A percentile compares a stretch with the other conserved stretches of the same genome.
Conservation (phyloP, 768 basidiomycete species). For the Termitomyces sp. region DNA sequence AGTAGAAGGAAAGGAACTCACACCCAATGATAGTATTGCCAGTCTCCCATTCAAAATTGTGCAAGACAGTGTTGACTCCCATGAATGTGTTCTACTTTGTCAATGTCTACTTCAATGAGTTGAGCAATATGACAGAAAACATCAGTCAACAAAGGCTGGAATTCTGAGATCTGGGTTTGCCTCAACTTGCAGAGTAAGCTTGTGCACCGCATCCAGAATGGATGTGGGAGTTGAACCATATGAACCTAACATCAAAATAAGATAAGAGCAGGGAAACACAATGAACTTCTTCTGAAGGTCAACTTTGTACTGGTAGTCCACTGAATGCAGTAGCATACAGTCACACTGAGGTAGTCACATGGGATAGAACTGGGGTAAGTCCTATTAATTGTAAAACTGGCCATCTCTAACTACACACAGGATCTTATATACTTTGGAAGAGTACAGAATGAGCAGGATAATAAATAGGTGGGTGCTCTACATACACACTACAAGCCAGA, state of each 20-base stretch:
- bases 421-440: too few relatives aligned
- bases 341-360: too few relatives aligned
- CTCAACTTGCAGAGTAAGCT: conserved; percentile 36
- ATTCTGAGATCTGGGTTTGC: conserved; percentile 46
- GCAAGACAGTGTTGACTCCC: conserved; percentile 57
- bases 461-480: too few relatives aligned
- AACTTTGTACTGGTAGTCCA: too few relatives aligned
- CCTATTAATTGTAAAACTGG: too few relatives aligned
- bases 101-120: conserved; percentile 39
- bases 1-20: conserved; percentile 19
- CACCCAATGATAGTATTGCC: conserved; percentile 61
- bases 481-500: too few relatives aligned
- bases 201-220: conserved; percentile 37
- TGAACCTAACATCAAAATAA: conserved; percentile 36
- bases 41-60: conserved; percentile 57
- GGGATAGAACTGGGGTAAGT: too few relatives aligned
- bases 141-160: conserved; percentile 24
- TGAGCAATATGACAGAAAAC: conserved; percentile 44
- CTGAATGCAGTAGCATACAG: too few relatives aligned
- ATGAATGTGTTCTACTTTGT: conserved; percentile 55
- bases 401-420: too few relatives aligned
- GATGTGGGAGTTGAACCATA: conserved; percentile 48
- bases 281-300: conserved; percentile 4
- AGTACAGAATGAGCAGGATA: too few relatives aligned
- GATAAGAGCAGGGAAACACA: conserved; percentile 21